Conservation (phyloP, 2,329 filamentous ascomycete species). For the Didymella pinodella region DNA sequence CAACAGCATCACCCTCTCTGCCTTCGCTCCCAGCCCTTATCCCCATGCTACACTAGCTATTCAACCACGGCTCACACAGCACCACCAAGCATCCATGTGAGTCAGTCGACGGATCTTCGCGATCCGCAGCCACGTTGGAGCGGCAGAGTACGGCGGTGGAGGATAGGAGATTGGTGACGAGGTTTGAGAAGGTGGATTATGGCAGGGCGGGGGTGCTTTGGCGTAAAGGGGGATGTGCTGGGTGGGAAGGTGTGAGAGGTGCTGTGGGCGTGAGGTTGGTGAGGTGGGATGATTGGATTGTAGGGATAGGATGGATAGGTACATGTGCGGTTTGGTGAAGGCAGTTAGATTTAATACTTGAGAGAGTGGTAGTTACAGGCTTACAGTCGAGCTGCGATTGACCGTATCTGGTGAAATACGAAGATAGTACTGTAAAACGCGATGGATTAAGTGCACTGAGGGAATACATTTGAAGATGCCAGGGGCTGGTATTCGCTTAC, state of each 20-base stretch:
- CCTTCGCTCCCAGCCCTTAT: constrained; percentile 51
- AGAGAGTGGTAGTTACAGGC: too few relatives aligned
- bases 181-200: constrained; percentile 35
- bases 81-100: constrained; percentile 37
- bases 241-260: neutral
- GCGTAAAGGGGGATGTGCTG: neutral
- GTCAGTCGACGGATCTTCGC: constrained; percentile 41
- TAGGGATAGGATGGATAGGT: neutral
- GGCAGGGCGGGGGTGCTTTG: constrained; percentile 36
- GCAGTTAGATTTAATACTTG: too few relatives aligned
- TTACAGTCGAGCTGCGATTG: too few relatives aligned
- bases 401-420: neutral
- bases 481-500: neutral
- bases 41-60: constrained; percentile 49
- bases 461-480: neutral
- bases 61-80: constrained; percentile 51
- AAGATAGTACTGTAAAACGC: neutral
- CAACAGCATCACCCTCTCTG: constrained; percentile 47
- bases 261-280: neutral
- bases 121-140: constrained; percentile 30
- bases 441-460: neutral
- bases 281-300: neutral
- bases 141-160: constrained; percentile 24
- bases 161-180: constrained; percentile 31
- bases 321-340: too few relatives aligned